Conservation (phyloP, 495 filamentous ascomycete genomes). For the Penicillium mononematosum region DNA sequence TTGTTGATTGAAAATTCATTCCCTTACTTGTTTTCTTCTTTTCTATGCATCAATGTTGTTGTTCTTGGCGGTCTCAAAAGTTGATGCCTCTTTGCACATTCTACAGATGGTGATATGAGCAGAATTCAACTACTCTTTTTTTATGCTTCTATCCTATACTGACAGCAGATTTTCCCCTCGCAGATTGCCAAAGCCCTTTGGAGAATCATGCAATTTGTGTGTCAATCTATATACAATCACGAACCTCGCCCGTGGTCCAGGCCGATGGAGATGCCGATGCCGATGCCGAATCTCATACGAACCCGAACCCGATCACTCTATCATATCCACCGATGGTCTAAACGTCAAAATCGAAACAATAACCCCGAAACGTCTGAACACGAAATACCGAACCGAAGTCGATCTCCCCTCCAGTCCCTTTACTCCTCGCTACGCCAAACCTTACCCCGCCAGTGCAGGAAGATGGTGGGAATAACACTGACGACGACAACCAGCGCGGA, state of each 20-base stretch:
- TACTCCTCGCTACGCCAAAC: slow-evolving; percentile 22
- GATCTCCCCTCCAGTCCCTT: slow-evolving; percentile 1
- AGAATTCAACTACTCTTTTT: no score
- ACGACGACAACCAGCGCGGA: slow-evolving; percentile 34
- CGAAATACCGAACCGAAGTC: background rate
- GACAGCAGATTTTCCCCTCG: background rate
- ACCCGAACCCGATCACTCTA: slow-evolving; percentile 12
- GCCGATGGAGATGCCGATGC: slow-evolving; percentile 8
- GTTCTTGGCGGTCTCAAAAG: background rate
- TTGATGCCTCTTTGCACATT: background rate
- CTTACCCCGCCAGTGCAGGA: slow-evolving; percentile 33
- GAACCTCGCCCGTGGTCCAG: slow-evolving; percentile 5
- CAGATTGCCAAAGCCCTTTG: background rate
- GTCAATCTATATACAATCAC: slow-evolving; percentile 15
- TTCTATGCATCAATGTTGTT: background rate
- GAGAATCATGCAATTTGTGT: slow-evolving; percentile 4
- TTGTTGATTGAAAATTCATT: background rate
- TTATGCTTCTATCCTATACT: background rate
- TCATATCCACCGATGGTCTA: slow-evolving; percentile 1
- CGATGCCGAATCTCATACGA: slow-evolving; percentile 11
- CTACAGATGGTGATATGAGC: background rate
- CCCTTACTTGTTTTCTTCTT: background rate
- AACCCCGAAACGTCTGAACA: background rate
- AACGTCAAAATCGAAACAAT: background rate
- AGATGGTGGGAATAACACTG: slow-evolving; percentile 39